Base-by-base conservation (phyloP, 1,139 yeast genomes). In the Saccharomyces hybrid region DNA sequence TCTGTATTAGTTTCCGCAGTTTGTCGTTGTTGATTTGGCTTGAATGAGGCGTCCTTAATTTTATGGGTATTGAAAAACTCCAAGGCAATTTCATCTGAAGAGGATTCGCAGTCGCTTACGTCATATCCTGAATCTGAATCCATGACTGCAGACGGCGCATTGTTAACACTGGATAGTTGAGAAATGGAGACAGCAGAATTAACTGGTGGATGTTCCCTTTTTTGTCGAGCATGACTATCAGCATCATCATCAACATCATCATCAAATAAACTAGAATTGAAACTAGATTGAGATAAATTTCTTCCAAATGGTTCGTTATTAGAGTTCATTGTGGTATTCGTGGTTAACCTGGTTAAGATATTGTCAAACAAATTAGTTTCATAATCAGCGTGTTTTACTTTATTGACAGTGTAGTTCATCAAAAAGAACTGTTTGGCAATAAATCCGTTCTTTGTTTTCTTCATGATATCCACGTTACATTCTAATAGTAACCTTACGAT, bases 261-360 rank as follows among this genome's bases (percentile, higher is more conserved):
- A 55, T 84, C 90, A 65, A 84, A 71, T 1, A 84, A 88, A 61
- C 84, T 83, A 50, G 83, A 76, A 64, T 84, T 89, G 57, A 89
- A 82, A 60, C 65, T 62, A 5, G 66, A 61, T 28, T 57, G 60
- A 3, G 68, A 62, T 23, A 59, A 49, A 38, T 62, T 61, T 19
- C 48, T 31, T 32, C 50, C 46, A 1, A 38, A 38, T 16, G 44
- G 26, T 38, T 38, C 8, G 8, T 9, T 38, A 11, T 38, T 3
- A 38, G 6, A 6, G 44, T 2, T 9, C 6, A 1, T 13, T 5
- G 44, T 19, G 5, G 25, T 9, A 38, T 19, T 38, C 7, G 11
- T 11, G 3, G 44, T 38, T 8, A 38, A 38, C 5, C 13, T 38
- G 7, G 44, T 38, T 6, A 38, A 16, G 11, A 38, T 19, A 9